These are phyloP conservation scores for Scenedesmus sp. DNA, from an alignment of 163 green algal genomes.

Conservation along the genomic window DNA sequence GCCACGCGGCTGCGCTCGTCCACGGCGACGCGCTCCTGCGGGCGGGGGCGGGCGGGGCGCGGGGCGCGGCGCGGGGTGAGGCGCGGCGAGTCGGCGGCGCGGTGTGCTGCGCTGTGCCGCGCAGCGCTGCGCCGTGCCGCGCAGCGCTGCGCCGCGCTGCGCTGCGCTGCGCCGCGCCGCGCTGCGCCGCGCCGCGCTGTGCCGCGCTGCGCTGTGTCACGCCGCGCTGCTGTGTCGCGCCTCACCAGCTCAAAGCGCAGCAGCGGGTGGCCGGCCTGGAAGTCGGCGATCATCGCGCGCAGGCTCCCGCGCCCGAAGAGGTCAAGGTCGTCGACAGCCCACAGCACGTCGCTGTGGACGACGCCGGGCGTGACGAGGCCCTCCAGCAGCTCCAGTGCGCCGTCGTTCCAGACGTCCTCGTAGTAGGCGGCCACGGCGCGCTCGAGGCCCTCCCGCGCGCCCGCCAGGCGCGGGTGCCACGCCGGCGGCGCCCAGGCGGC, in stretches of 20 bases:
- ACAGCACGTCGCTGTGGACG: slow-evolving; percentile 9
- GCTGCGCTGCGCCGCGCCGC: too few relatives aligned
- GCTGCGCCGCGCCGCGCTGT: too few relatives aligned
- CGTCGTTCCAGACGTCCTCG: slow-evolving; percentile 22
- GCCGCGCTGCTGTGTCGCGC: too few relatives aligned
- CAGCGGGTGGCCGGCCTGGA: slow-evolving; percentile 23
- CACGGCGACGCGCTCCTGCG: slow-evolving; percentile 24
- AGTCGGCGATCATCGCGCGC: background rate
- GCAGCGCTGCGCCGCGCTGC: too few relatives aligned
- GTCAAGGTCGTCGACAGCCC: background rate
- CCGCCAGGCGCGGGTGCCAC: too few relatives aligned
- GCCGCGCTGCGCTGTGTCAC: too few relatives aligned
- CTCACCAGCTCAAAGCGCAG: slow-evolving; percentile 19
- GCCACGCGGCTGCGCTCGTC: slow-evolving; percentile 23
- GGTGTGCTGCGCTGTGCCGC: too few relatives aligned
- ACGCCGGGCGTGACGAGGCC: slow-evolving; percentile 21
- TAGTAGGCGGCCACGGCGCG: background rate
- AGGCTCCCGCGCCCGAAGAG: background rate
- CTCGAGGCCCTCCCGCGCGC: background rate
- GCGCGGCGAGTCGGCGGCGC: too few relatives aligned
- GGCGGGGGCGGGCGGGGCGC: too few relatives aligned
- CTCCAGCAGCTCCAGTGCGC: slow-evolving; percentile 13
- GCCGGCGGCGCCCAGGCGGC: too few relatives aligned
- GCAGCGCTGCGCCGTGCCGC: too few relatives aligned
- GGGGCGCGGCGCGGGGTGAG: too few relatives aligned